Evolutionary conservation across 2,329 filamentous ascomycete species (phyloP).

Genomic region (Pseudocercospora cruenta): DNA sequence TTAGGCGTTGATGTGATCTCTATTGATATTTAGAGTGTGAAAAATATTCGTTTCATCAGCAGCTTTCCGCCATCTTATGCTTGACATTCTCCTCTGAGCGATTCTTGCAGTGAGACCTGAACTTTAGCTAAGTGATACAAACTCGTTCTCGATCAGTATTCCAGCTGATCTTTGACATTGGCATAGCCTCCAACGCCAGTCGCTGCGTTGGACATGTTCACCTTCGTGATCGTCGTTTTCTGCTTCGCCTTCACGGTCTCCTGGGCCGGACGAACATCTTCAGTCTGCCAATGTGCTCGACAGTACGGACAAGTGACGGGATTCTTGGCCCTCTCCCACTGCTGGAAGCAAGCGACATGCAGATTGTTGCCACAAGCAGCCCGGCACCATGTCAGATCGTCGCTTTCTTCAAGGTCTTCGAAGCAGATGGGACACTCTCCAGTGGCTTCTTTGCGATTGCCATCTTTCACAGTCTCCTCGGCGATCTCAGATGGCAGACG

Average conservation of each 20-base stretch:
- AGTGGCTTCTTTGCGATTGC: slow-evolving; percentile 59
- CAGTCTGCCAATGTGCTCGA: slow-evolving; percentile 33
- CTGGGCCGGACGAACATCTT: too few species aligned
- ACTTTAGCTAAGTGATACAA: slow-evolving; percentile 36
- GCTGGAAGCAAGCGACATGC: slow-evolving; percentile 60
- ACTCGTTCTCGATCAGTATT: slow-evolving; percentile 21
- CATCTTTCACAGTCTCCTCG: slow-evolving; percentile 40
- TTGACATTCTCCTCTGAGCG: background rate
- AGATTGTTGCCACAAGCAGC: slow-evolving; percentile 64
- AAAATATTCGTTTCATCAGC: background rate
- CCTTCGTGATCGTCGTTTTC: slow-evolving; percentile 26
- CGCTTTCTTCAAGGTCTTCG: slow-evolving; percentile 56
- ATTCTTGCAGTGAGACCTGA: slow-evolving; percentile 3
- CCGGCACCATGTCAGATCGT: slow-evolving; percentile 61
- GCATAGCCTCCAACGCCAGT: slow-evolving; percentile 33
- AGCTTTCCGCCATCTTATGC: background rate
- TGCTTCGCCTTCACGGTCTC: slow-evolving; percentile 24
- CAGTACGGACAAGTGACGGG: slow-evolving; percentile 39
- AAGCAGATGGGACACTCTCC: slow-evolving; percentile 68
- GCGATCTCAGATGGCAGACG: slow-evolving; percentile 47
- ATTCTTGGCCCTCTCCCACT: slow-evolving; percentile 48
- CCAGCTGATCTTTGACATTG: slow-evolving; percentile 39
- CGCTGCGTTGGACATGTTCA: slow-evolving; percentile 21
- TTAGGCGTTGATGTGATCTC: background rate
- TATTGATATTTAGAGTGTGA: background rate